Percentiles rank a stretch among this genome's conserved stretches.
Conservation (phyloP, 164 flowering plant genomes). For the Cinnamomum micranthum region DNA sequence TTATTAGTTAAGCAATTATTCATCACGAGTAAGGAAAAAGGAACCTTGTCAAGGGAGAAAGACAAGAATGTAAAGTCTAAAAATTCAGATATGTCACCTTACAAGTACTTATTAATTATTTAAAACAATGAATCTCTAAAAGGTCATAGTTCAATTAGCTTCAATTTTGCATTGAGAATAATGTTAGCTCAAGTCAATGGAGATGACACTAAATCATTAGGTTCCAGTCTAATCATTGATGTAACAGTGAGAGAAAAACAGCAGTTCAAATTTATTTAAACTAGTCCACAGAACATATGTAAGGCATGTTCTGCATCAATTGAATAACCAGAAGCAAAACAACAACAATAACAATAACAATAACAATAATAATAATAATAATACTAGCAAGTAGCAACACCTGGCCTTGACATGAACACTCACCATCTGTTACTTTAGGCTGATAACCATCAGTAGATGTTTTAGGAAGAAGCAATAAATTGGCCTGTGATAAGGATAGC, state of each 20-base stretch:
- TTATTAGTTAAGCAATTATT: neutral
- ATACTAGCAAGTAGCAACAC: neutral
- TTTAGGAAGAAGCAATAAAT: constrained; percentile 83
- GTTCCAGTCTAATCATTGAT: neutral
- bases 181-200: neutral
- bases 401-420: constrained; percentile 6
- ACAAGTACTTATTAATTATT: neutral
- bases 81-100: too few relatives aligned
- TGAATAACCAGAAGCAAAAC: neutral
- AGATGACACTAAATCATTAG: neutral
- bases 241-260: neutral
- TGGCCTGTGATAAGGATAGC: constrained; percentile 79
- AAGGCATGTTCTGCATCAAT: neutral
- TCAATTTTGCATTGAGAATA: neutral
- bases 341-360: neutral
- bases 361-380: neutral
- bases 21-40: neutral
- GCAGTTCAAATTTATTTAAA: neutral
- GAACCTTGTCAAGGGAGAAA: too few relatives aligned
- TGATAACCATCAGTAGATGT: constrained; percentile 80
- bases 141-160: neutral
- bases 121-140: neutral
- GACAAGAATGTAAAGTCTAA: too few relatives aligned
- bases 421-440: constrained; percentile 92
- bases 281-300: neutral